Evolutionary conservation across 140 eudicot species (phyloP).

Genomic region (Cichorium intybus): DNA sequence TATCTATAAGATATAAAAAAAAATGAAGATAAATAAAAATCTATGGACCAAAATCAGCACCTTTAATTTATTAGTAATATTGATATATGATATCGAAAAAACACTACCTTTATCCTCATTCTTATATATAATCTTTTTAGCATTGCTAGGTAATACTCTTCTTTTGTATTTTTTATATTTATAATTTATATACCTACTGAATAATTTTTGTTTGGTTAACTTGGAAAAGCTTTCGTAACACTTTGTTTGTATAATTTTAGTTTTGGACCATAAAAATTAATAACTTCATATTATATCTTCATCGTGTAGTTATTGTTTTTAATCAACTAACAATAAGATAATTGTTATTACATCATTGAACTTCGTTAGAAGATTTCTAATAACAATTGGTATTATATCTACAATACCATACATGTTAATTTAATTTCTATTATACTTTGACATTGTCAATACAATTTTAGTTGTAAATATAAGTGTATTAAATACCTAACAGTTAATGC

Average conservation of each 20-base stretch:
- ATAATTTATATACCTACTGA: neutral
- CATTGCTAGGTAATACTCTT: neutral
- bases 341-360: neutral
- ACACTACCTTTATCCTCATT: neutral
- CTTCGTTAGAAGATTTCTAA: neutral
- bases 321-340: neutral
- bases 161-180: neutral
- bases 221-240: neutral
- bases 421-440: too few relatives aligned
- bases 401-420: too few relatives aligned
- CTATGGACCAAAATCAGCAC: neutral
- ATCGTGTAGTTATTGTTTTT: neutral
- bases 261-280: neutral
- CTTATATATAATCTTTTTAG: neutral
- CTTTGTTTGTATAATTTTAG: neutral
- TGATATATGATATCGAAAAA: neutral
- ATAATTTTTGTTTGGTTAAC: neutral
- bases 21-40: neutral
- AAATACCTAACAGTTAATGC: neutral
- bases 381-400: neutral
- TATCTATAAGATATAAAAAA: neutral
- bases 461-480: neutral
- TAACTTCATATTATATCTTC: neutral
- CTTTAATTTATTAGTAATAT: neutral
- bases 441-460: neutral